These are phyloP conservation scores for Jackrogersella minutella DNA, from an alignment of 495 filamentous ascomycete genomes.

Conservation along the genomic window DNA sequence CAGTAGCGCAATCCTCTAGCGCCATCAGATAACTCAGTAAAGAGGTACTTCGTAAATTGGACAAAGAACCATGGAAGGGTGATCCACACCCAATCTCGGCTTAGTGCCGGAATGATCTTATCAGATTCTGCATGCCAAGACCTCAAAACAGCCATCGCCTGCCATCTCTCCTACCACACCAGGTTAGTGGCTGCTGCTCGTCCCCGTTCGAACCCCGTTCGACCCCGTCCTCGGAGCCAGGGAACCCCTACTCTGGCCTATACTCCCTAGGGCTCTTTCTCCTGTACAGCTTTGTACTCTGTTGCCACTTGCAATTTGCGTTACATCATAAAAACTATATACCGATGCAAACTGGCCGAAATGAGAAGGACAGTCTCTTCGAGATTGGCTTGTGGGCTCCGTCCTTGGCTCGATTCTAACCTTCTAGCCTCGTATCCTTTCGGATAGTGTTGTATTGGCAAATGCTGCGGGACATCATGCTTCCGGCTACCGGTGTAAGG, in stretches of 20 bases:
- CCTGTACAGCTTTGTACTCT: constrained; percentile 37
- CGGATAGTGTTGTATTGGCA: constrained; percentile 28
- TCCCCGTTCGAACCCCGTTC: constrained; percentile 12
- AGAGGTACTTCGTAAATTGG: too few relatives aligned
- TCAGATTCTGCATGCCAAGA: constrained; percentile 47
- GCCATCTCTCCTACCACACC: constrained; percentile 8
- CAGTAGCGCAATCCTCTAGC: constrained; percentile 24
- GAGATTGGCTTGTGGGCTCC: constrained; percentile 21
- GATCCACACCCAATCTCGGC: constrained; percentile 20
- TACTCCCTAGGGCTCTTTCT: background rate
- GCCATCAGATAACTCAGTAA: constrained; percentile 45
- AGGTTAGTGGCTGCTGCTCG: constrained; percentile 18
- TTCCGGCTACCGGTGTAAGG: constrained; percentile 25
- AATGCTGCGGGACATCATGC: constrained; percentile 32
- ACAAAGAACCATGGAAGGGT: constrained; percentile 3
- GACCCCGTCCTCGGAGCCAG: constrained; percentile 35
- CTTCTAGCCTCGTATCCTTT: constrained; percentile 19
- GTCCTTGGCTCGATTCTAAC: constrained; percentile 18
- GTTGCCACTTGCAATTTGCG: constrained; percentile 11
- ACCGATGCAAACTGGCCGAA: constrained; percentile 30
- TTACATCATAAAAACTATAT: constrained; percentile 40
- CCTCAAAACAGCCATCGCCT: constrained; percentile 23
- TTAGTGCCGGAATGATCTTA: constrained; percentile 43
- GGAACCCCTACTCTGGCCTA: background rate
- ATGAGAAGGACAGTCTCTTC: constrained; percentile 31